Evolutionary conservation across 2,329 filamentous ascomycete genomes (phyloP), one percentile per base, ranked within the genome.

Genomic region (Diaporthe caulivora): DNA sequence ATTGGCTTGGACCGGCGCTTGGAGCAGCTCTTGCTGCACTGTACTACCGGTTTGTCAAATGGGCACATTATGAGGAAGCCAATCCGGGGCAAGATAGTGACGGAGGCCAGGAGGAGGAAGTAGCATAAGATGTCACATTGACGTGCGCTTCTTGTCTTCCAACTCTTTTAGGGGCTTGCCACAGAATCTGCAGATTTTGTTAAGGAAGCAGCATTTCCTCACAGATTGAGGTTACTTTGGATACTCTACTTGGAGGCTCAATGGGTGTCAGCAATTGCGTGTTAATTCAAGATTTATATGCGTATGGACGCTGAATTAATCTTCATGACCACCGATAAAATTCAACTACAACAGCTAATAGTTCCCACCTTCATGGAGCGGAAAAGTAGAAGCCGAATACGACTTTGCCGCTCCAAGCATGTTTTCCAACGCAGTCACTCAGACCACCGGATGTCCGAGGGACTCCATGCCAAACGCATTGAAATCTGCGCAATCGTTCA

Each of bases 1-100:
- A 85, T 75, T 85, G 84, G 83, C 72, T 87, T 42, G 86, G 86
- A 0, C 86, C 86, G 2, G 76, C 78, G 1, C 72, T 86, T 7
- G 87, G 86, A 1, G 82, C 83, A 2, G 53, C 84, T 8, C 76
- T 87, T 11, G 86, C 86, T 2, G 81, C 82, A 0, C 76, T 79
- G 6, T 82, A 85, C 68, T 86, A 83, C 76, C 82, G 83, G 42
- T 80, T 86, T 24, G 79, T 86, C 2, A 86, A 86, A 74, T 76
- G 78, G n/a, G 80, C 83, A n/a, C 81, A 86, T 72, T 86, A 86
- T 64, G 82, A 85, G 74, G 82, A 82, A 26, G 80, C 78, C 9
- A 83, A 85, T 34, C 81, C 80, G 7, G 82, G 81, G 3, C 83
- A 84, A 67, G 83, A 84, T 18, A 34, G 60, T 26, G 26, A 49